phyloP scores from a whole-genome alignment of 805 yeast species.

The Henningerozyma blattae region DNA sequence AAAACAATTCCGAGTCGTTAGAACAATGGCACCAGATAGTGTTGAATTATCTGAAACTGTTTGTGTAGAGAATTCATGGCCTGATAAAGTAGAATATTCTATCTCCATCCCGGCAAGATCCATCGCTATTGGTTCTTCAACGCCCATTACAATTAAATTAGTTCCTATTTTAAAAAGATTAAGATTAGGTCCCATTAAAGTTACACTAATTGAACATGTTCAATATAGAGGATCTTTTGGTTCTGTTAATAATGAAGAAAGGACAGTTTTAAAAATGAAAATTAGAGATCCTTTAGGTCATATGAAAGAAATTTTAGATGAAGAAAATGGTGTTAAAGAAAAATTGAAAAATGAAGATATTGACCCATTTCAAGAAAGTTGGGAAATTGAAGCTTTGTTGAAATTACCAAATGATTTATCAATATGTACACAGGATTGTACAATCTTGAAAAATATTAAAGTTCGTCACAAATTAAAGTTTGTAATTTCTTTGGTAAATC shows the following conservation, averaged over 20 bases:
- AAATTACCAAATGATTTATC: constrained; percentile 63
- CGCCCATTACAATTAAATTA: constrained; percentile 56
- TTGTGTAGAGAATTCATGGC: constrained; percentile 93
- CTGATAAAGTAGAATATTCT: constrained; percentile 80
- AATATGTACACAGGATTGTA: constrained; percentile 80
- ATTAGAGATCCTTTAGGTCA: constrained; percentile 25
- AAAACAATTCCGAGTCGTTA: constrained; percentile 65
- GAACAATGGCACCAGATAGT: constrained; percentile 82
- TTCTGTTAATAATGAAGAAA: constrained; percentile 49
- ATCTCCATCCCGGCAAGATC: constrained; percentile 82
- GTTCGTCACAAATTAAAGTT: constrained; percentile 85
- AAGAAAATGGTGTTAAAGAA: constrained; percentile 10
- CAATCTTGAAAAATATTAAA: constrained; percentile 53
- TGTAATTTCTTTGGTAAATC: constrained; percentile 63
- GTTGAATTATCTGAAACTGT: constrained; percentile 83
- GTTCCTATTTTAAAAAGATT: constrained; percentile 79
- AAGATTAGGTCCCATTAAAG: constrained; percentile 57
- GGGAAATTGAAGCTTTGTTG: constrained; percentile 60
- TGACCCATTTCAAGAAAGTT: constrained; percentile 35
- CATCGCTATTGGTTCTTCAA: constrained; percentile 73
- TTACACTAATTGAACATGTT: constrained; percentile 57
- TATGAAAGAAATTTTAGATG: constrained; percentile 25
- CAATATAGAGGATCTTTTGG: constrained; percentile 48
- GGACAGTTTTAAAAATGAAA: constrained; percentile 43
- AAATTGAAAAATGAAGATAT: neutral